phyloP scores from a whole-genome alignment of 2,329 filamentous ascomycete species.

The Colletotrichum shisoi region DNA sequence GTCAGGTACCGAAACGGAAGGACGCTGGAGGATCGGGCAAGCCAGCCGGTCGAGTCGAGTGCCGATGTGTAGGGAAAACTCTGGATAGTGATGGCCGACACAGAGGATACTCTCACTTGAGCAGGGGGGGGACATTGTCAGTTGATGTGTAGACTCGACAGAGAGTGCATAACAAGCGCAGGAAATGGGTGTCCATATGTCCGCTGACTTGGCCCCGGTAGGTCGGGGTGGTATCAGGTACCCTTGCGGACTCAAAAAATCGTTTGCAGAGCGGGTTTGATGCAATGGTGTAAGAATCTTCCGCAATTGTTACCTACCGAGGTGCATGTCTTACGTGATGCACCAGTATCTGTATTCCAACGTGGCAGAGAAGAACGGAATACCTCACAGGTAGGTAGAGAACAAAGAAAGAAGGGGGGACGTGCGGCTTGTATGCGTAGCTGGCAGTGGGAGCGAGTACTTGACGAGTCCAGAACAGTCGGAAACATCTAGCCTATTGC shows the following conservation, averaged over 20 bases:
- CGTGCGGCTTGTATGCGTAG: slow-evolving; percentile 7
- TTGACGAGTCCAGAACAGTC: slow-evolving; percentile 23
- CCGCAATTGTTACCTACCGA: slow-evolving; percentile 1
- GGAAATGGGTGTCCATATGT: background rate
- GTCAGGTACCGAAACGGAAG: slow-evolving; percentile 29
- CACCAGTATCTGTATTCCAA: background rate
- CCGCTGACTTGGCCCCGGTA: background rate
- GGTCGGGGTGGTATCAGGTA: background rate
- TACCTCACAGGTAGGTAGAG: no score
- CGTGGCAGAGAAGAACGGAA: background rate
- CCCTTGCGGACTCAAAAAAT: background rate
- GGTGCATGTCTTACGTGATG: slow-evolving; percentile 11
- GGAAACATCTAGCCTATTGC: slow-evolving; percentile 17
- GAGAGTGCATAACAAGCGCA: background rate
- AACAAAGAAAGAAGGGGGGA: background rate
- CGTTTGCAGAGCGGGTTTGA: background rate
- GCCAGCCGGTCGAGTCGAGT: background rate
- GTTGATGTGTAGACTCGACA: no score
- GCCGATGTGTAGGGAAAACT: slow-evolving; percentile 6
- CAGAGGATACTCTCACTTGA: no score
- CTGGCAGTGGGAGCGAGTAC: slow-evolving; percentile 18
- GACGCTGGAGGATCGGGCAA: background rate
- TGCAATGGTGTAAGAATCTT: background rate
- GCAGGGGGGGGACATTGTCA: no score
- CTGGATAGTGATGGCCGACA: slow-evolving; percentile 5